phyloP scores from a whole-genome alignment of 2,329 filamentous ascomycete genomes.

The Thielaviopsis euricoi region DNA sequence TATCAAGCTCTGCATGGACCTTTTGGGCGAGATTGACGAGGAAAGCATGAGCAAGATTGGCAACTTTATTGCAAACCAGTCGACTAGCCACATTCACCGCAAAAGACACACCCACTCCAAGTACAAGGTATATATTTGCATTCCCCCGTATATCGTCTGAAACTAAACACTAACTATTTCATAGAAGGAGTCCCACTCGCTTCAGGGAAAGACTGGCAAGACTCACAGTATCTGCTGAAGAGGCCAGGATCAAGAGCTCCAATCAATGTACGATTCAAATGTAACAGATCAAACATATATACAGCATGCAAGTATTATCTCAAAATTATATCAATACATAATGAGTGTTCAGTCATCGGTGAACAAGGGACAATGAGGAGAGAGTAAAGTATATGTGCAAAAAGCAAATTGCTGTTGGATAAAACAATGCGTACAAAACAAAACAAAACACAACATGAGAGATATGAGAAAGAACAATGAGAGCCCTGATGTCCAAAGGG shows the following conservation, averaged over 20 bases:
- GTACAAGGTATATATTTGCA: conserved; percentile 27
- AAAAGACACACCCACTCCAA: conserved; percentile 33
- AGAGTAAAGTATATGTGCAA: too few species aligned
- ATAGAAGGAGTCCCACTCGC: conserved; percentile 63
- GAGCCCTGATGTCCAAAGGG: not conserved
- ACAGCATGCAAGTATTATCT: too few species aligned
- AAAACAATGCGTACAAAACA: not conserved
- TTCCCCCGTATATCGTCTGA: not conserved
- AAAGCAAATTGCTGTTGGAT: not conserved
- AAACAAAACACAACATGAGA: not conserved
- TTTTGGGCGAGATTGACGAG: conserved; percentile 58
- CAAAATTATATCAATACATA: too few species aligned
- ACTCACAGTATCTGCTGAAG: conserved; percentile 68
- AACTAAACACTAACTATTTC: not conserved
- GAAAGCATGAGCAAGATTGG: conserved; percentile 53
- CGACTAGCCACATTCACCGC: conserved; percentile 31
- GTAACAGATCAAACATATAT: conserved; percentile 3
- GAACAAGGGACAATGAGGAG: too few species aligned
- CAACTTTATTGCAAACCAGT: conserved; percentile 44
- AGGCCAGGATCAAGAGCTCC: not conserved
- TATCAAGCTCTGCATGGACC: conserved; percentile 57
- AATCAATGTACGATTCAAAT: not conserved
- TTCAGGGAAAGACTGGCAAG: conserved; percentile 84
- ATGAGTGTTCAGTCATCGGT: too few species aligned
- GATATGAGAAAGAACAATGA: not conserved